These are phyloP conservation scores for Colletotrichum sp. DNA, from an alignment of 2,329 filamentous ascomycete species.

Conservation along the genomic window DNA sequence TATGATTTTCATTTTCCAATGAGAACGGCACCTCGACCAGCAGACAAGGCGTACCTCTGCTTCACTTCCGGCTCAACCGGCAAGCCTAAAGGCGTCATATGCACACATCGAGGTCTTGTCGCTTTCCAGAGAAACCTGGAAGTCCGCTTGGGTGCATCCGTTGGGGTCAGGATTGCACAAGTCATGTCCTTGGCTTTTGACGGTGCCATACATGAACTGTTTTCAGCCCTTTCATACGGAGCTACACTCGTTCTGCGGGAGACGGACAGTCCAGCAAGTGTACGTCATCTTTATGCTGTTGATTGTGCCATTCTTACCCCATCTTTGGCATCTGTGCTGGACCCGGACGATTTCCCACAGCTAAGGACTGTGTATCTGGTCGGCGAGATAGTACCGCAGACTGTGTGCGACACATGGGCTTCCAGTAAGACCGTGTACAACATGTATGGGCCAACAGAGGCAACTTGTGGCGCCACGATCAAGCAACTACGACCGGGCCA, in stretches of 20 bases:
- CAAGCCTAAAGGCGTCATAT: constrained; percentile 45
- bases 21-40: neutral
- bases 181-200: constrained; percentile 49
- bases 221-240: constrained; percentile 43
- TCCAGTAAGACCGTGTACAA: constrained; percentile 37
- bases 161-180: constrained; percentile 33
- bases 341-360: constrained; percentile 34
- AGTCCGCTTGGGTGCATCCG: neutral
- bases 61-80: constrained; percentile 52
- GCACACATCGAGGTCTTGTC: constrained; percentile 28
- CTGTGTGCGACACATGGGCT: constrained; percentile 37
- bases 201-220: constrained; percentile 44
- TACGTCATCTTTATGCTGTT: constrained; percentile 32
- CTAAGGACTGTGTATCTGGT: constrained; percentile 40
- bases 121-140: neutral
- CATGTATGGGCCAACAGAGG: constrained; percentile 49
- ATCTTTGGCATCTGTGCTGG: constrained; percentile 35
- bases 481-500: constrained; percentile 27
- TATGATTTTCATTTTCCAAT: neutral
- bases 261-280: constrained; percentile 22
- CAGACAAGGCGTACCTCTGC: constrained; percentile 39
- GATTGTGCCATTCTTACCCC: constrained; percentile 43
- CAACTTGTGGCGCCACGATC: constrained; percentile 41
- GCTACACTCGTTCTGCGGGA: constrained; percentile 39
- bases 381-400: constrained; percentile 40